Conservation (phyloP, 2,329 filamentous ascomycete genomes). For the Trichoderma sp. region DNA sequence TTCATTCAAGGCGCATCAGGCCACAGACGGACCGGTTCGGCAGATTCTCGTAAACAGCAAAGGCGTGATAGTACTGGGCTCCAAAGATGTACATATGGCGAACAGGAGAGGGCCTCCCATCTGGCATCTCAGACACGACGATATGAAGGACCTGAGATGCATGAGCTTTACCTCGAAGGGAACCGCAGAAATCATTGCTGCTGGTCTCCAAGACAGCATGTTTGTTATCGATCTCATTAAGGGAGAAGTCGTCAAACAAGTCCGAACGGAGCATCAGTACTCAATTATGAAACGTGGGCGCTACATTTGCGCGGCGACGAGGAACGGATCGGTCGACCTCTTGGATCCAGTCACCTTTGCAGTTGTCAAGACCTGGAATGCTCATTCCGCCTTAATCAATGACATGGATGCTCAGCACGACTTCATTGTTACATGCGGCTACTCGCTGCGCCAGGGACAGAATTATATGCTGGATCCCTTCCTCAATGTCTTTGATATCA, state of each 20-base stretch:
- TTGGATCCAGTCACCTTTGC: conserved; percentile 76
- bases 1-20: conserved; percentile 76
- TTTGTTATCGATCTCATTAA: conserved; percentile 70
- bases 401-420: conserved; percentile 98
- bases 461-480: conserved; percentile 85
- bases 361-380: conserved; percentile 83
- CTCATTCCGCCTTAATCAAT: conserved; percentile 83
- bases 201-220: conserved; percentile 83
- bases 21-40: conserved; percentile 73
- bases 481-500: conserved; percentile 93
- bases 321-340: conserved; percentile 77
- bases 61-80: conserved; percentile 81
- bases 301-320: conserved; percentile 89
- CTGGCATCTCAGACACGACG: conserved; percentile 79
- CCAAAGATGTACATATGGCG: conserved; percentile 85
- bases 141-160: conserved; percentile 84
- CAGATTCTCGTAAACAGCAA: conserved; percentile 90
- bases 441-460: conserved; percentile 70
- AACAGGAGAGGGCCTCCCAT: conserved; percentile 74
- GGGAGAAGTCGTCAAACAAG: conserved; percentile 67
- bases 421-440: conserved; percentile 92
- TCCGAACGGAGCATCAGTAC: conserved; percentile 73
- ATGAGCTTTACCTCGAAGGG: conserved; percentile 94
- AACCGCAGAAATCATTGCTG: conserved; percentile 78
- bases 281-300: conserved; percentile 88